Conservation (phyloP, 75 land plant species). For the Pseudotsuga menziesii region DNA sequence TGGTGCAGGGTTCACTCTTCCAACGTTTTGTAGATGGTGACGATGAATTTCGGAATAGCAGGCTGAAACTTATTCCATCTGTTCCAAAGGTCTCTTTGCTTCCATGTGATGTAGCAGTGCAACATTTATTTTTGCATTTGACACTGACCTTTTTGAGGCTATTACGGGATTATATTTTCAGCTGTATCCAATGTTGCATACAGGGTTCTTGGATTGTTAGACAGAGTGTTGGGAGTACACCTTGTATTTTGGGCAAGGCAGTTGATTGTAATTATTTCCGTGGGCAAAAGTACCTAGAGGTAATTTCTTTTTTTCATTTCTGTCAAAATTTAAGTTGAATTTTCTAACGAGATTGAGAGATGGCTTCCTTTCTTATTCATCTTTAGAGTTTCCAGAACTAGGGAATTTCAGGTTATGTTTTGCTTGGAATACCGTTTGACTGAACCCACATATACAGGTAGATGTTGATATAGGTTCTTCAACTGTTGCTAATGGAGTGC, state of each 20-base stretch:
- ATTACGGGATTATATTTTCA: constrained; percentile 1
- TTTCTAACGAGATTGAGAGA: not conserved
- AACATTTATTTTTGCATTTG: constrained; percentile 1
- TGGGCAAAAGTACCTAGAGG: constrained; percentile 77
- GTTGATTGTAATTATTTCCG: constrained; percentile 90
- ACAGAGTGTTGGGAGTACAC: constrained; percentile 94
- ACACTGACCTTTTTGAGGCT: not conserved
- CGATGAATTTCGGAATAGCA: constrained; percentile 83
- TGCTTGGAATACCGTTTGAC: not conserved
- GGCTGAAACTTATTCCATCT: constrained; percentile 89
- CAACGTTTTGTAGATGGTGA: constrained; percentile 95
- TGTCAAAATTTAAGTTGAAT: not conserved
- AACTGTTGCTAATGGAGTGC: constrained; percentile 89
- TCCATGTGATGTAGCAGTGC: not conserved
- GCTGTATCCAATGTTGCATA: constrained; percentile 7
- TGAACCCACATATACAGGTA: constrained; percentile 44
- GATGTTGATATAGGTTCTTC: constrained; percentile 98
- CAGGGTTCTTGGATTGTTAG: constrained; percentile 99
- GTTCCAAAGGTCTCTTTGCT: constrained; percentile 69
- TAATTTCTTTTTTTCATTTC: constrained; percentile 12
- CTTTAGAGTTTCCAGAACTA: constrained; percentile 1
- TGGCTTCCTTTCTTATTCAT: not conserved
- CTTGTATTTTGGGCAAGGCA: constrained; percentile 89
- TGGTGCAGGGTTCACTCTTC: constrained; percentile 61
- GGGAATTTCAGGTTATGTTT: not conserved